These are phyloP conservation scores for Collybiopsis luxurians DNA, from an alignment of 768 basidiomycete species.

Conservation along the genomic window DNA sequence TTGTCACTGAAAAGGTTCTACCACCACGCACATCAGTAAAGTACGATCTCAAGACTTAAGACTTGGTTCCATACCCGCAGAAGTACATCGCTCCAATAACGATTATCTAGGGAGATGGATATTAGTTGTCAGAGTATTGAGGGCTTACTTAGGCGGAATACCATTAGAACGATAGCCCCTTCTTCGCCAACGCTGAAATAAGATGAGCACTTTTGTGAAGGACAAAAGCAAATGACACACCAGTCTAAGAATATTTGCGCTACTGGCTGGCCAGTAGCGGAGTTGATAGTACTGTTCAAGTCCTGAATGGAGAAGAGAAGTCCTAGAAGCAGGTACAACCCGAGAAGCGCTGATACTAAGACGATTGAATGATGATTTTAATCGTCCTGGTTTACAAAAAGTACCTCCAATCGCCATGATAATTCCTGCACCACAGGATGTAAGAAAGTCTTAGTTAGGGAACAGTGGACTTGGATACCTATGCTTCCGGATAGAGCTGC, in stretches of 20 bases:
- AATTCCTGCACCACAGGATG: slow-evolving; percentile 36
- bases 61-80: slow-evolving; percentile 48
- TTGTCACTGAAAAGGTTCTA: slow-evolving; percentile 75
- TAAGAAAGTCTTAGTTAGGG: no score
- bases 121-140: no score
- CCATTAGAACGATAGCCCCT: slow-evolving; percentile 76
- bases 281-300: slow-evolving; percentile 49
- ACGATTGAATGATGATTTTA: no score
- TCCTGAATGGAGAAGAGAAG: slow-evolving; percentile 79
- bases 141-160: neutral
- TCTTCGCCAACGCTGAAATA: slow-evolving; percentile 50
- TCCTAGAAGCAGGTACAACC: slow-evolving; percentile 72
- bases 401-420: slow-evolving; percentile 57
- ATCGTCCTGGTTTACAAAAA: no score
- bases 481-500: slow-evolving; percentile 65
- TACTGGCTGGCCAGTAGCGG: slow-evolving; percentile 65
- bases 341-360: slow-evolving; percentile 61
- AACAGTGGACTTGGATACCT: no score
- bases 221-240: no score
- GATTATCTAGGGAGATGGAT: slow-evolving; percentile 45
- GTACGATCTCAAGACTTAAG: neutral
- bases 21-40: neutral
- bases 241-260: slow-evolving; percentile 78
- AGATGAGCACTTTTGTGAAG: no score
- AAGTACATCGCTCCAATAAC: slow-evolving; percentile 74